Conservation (phyloP, 805 yeast genomes). For the Cyberlindnera xylosilytica region DNA sequence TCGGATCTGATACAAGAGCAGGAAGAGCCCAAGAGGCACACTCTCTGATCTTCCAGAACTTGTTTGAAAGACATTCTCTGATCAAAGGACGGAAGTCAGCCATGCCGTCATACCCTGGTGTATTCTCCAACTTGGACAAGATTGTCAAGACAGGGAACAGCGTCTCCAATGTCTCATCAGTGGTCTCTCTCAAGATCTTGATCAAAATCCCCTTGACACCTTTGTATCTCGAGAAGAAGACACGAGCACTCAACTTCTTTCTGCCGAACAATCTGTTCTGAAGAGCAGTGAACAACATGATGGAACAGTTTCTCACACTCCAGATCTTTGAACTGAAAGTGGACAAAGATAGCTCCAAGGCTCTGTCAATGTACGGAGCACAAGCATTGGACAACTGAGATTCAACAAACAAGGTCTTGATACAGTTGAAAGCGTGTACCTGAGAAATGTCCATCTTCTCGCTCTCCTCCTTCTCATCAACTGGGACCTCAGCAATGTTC, state of each 20-base stretch:
- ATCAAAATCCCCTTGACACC: constrained; percentile 49
- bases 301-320: constrained; percentile 89
- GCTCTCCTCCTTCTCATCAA: constrained; percentile 42
- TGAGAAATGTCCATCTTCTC: constrained; percentile 77
- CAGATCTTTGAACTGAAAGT: constrained; percentile 68
- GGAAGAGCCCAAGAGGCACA: constrained; percentile 75
- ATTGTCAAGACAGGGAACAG: constrained; percentile 76
- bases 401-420: constrained; percentile 72
- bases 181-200: constrained; percentile 35
- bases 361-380: constrained; percentile 48
- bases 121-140: constrained; percentile 62
- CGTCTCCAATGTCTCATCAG: constrained; percentile 45
- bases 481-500: constrained; percentile 51
- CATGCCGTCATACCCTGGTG: constrained; percentile 51
- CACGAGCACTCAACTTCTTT: constrained; percentile 49
- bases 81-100: constrained; percentile 50
- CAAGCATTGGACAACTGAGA: constrained; percentile 56
- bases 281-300: constrained; percentile 86
- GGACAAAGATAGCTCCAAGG: constrained; percentile 56
- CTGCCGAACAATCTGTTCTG: constrained; percentile 79
- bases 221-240: constrained; percentile 67
- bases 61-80: constrained; percentile 44
- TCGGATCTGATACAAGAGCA: constrained; percentile 38
- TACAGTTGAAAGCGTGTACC: constrained; percentile 89
- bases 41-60: constrained; percentile 82